Evolutionary conservation across 2,329 filamentous ascomycete species (phyloP).

Genomic region (Fusarium tupiense): DNA sequence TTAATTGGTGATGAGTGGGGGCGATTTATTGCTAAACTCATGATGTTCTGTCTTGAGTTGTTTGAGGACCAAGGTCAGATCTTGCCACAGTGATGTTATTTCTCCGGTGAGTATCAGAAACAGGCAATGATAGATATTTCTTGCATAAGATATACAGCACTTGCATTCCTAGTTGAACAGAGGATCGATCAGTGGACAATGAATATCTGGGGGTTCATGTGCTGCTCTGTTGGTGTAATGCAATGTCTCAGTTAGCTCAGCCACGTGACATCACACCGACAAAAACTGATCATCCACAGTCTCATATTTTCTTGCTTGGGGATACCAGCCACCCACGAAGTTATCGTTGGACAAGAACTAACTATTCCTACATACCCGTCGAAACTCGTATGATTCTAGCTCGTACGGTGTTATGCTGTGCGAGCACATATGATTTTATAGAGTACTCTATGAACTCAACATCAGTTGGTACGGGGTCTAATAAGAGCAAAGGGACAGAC

Average conservation of each 20-base stretch:
- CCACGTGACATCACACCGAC: slow-evolving; percentile 46
- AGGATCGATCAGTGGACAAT: not conserved
- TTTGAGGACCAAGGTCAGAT: not conserved
- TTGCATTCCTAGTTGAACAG: not conserved
- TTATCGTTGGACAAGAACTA: slow-evolving; percentile 14
- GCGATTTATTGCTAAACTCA: not conserved
- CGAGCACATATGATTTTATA: not conserved
- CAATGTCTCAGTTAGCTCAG: slow-evolving; percentile 22
- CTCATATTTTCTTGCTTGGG: slow-evolving; percentile 7
- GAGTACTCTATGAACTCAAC: slow-evolving; percentile 12
- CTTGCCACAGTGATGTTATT: slow-evolving; percentile 19
- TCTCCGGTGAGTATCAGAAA: not conserved
- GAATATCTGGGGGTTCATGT: not conserved
- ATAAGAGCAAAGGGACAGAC: not conserved
- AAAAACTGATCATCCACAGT: slow-evolving; percentile 30
- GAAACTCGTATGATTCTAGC: slow-evolving; percentile 34
- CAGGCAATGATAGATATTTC: not conserved
- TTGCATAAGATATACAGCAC: slow-evolving; percentile 1
- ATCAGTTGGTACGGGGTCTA: slow-evolving; percentile 16
- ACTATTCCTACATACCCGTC: slow-evolving; percentile 12
- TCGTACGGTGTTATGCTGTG: slow-evolving; percentile 26
- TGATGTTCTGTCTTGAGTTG: not conserved
- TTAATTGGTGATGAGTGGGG: not conserved
- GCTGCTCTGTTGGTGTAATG: not conserved
- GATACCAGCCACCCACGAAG: slow-evolving; percentile 32